A percentile compares a stretch with the other conserved stretches of the same genome.
Evolutionary conservation across 2,329 filamentous ascomycete genomes (phyloP).

Genomic region (Pleomassaria siparia): DNA sequence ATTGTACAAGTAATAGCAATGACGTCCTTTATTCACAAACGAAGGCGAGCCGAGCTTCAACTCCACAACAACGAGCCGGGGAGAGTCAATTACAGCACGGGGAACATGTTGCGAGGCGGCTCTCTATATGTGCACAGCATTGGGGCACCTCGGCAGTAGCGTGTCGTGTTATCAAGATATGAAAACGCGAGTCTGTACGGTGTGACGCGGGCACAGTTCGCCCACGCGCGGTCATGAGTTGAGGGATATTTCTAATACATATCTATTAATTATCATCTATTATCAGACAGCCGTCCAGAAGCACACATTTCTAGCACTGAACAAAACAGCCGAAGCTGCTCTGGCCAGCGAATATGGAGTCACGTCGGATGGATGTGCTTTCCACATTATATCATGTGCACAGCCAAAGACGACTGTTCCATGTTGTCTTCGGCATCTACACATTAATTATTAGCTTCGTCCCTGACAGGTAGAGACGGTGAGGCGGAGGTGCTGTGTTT

Average conservation of each 20-base stretch:
- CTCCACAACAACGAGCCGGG: background rate
- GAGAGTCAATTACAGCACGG: background rate
- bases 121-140: background rate
- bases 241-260: background rate
- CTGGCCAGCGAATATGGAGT: no score
- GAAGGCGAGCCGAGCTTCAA: background rate
- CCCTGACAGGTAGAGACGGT: no score
- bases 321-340: no score
- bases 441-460: no score
- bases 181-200: background rate
- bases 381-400: no score
- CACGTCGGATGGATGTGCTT: no score
- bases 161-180: background rate
- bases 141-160: background rate
- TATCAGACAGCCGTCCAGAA: no score
- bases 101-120: background rate
- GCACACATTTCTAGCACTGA: no score
- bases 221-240: background rate
- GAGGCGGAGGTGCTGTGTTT: no score
- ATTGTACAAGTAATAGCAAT: background rate
- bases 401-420: no score
- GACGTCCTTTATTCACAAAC: background rate
- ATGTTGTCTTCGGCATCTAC: no score
- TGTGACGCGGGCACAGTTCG: background rate
- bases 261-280: no score